A percentile compares a stretch with the other conserved stretches of the same genome.
These are phyloP conservation scores for Ogataea trehaloabstinens DNA, from an alignment of 805 yeast species.

Conservation along the genomic window DNA sequence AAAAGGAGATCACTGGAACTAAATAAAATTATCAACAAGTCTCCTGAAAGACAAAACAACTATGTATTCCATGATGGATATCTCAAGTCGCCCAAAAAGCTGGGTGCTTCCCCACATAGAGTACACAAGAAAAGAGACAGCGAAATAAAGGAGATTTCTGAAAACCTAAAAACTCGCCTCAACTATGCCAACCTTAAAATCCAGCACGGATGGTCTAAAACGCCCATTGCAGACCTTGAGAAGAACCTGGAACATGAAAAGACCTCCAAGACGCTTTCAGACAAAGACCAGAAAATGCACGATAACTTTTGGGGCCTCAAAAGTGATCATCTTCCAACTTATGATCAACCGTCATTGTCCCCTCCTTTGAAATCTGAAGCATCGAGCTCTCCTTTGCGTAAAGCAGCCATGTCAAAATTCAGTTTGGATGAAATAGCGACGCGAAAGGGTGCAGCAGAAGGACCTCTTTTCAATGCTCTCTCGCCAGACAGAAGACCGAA, in stretches of 20 bases:
- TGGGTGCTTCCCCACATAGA: slow-evolving; percentile 20
- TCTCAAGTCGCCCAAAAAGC: slow-evolving; percentile 23
- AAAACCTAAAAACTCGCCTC: slow-evolving; percentile 34
- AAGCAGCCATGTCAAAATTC: slow-evolving; percentile 14
- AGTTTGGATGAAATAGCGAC: slow-evolving; percentile 32
- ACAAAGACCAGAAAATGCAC: slow-evolving; percentile 16
- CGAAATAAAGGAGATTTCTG: slow-evolving; percentile 36
- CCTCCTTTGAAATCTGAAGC: no score
- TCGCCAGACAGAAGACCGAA: slow-evolving; percentile 22
- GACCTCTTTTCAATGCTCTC: slow-evolving; percentile 23
- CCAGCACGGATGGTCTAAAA: slow-evolving; percentile 35
- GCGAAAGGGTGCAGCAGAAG: slow-evolving; percentile 25
- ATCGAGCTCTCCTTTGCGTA: slow-evolving; percentile 11
- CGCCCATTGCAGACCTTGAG: slow-evolving; percentile 29
- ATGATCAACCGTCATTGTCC: slow-evolving; percentile 7
- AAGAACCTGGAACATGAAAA: slow-evolving; percentile 24
- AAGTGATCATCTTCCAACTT: slow-evolving; percentile 24
- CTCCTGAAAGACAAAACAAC: slow-evolving; percentile 24
- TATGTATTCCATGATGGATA: slow-evolving; percentile 27
- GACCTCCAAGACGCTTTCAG: slow-evolving; percentile 12
- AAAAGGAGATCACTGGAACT: slow-evolving; percentile 34
- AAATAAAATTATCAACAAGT: slow-evolving; percentile 26
- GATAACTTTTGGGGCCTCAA: slow-evolving; percentile 30
- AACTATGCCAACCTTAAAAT: slow-evolving; percentile 37
- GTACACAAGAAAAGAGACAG: slow-evolving; percentile 30